A percentile compares a stretch with the other conserved stretches of the same genome.
Conservation (phyloP, 176 grass and related monocot genomes). For the Oryza nivara region DNA sequence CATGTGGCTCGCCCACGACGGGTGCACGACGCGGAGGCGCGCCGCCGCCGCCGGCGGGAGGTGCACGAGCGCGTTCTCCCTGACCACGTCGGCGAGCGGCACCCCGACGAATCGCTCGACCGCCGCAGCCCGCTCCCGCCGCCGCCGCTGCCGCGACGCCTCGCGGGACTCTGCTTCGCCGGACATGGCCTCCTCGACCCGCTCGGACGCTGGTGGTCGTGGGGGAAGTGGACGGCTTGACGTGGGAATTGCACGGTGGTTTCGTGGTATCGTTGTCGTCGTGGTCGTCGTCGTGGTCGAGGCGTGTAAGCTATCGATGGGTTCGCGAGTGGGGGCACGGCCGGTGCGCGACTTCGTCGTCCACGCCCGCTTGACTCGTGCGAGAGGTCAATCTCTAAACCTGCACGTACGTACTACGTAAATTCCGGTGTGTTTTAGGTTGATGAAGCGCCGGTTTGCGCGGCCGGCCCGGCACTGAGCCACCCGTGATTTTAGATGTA, state of each 20-base stretch:
- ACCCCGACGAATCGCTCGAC: neutral
- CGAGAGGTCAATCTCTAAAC: too few species aligned
- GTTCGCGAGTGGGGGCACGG: too few species aligned
- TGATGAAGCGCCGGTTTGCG: too few species aligned
- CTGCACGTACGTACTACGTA: too few species aligned
- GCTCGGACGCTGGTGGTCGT: neutral
- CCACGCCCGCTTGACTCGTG: too few species aligned
- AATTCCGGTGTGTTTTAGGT: too few species aligned
- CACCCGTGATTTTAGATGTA: too few species aligned
- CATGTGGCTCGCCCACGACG: slow-evolving; percentile 36
- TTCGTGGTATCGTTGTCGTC: neutral
- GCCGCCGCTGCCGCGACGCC: slow-evolving; percentile 15
- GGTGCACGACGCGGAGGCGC: slow-evolving; percentile 49
- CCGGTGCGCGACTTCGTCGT: neutral
- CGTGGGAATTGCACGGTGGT: neutral
- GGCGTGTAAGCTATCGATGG: too few species aligned
- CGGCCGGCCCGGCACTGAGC: too few species aligned
- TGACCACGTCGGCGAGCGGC: slow-evolving; percentile 52
- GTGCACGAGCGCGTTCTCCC: slow-evolving; percentile 48
- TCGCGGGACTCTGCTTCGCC: neutral
- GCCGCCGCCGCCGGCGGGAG: slow-evolving; percentile 35
- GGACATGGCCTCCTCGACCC: slow-evolving; percentile 7
- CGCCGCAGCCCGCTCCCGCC: neutral
- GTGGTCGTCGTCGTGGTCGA: too few species aligned
- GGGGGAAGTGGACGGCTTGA: neutral